These are phyloP conservation scores for Nothopassalora personata DNA, from an alignment of 2,329 filamentous ascomycete genomes.

Conservation along the genomic window DNA sequence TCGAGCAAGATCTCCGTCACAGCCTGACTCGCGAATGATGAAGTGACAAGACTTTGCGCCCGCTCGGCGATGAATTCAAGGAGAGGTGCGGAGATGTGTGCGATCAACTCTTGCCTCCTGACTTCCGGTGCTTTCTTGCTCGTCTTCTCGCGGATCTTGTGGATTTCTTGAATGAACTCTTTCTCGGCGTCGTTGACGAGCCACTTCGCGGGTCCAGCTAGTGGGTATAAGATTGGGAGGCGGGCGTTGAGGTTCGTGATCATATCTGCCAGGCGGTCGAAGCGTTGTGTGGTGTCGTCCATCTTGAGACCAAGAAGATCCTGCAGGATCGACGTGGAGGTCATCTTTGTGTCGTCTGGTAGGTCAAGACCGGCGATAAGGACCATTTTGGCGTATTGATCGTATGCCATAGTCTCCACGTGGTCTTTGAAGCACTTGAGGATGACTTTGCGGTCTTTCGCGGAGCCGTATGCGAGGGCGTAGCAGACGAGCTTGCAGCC, in stretches of 20 bases:
- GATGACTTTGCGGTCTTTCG: constrained; percentile 89
- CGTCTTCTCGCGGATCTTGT: constrained; percentile 71
- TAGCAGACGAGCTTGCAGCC: constrained; percentile 78
- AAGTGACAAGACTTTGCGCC: constrained; percentile 63
- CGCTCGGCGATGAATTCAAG: constrained; percentile 67
- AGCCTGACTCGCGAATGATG: constrained; percentile 81
- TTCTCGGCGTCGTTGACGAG: constrained; percentile 61
- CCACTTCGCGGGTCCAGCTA: constrained; percentile 60
- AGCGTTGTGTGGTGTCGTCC: constrained; percentile 42
- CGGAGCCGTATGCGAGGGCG: constrained; percentile 73
- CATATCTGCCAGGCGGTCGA: constrained; percentile 57
- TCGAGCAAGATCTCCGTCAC: constrained; percentile 76
- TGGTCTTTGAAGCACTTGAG: constrained; percentile 87
- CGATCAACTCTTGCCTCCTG: constrained; percentile 70
- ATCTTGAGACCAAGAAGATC: constrained; percentile 68
- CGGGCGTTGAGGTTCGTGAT: constrained; percentile 62
- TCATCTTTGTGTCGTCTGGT: constrained; percentile 85
- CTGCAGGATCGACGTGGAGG: constrained; percentile 78
- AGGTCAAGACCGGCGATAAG: constrained; percentile 84
- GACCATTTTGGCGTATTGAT: constrained; percentile 71
- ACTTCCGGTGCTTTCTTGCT: constrained; percentile 85
- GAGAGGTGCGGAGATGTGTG: constrained; percentile 67
- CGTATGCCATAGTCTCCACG: constrained; percentile 76
- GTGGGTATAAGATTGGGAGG: constrained; percentile 71
- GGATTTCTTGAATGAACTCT: constrained; percentile 65